These are phyloP conservation scores for Parachaetomium inaequale DNA, from an alignment of 495 filamentous ascomycete genomes.

Conservation along the genomic window DNA sequence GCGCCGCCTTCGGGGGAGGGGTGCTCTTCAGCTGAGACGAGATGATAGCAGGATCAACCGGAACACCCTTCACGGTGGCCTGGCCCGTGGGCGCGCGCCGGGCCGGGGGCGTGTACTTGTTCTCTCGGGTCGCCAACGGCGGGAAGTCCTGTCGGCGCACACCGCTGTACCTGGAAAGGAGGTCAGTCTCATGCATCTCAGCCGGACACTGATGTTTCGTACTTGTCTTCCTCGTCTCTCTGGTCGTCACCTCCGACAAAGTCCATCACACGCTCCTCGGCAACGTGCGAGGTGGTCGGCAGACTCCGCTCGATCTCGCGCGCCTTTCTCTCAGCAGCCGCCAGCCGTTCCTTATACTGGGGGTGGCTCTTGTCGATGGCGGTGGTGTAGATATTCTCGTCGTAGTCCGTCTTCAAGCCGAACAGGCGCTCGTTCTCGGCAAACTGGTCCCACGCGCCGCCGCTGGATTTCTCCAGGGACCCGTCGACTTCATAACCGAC, in stretches of 20 bases:
- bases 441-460: constrained; percentile 85
- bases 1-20: constrained; percentile 38
- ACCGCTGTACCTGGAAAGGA: constrained; percentile 73
- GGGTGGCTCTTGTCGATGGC: constrained; percentile 78
- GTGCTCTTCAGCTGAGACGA: constrained; percentile 61
- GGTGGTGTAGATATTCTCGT: constrained; percentile 94
- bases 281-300: constrained; percentile 70
- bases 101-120: constrained; percentile 88
- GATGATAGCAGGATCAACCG: constrained; percentile 79
- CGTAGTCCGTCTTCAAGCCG: constrained; percentile 79
- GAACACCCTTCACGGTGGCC: constrained; percentile 66
- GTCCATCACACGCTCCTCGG: constrained; percentile 79
- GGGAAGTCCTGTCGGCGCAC: constrained; percentile 74
- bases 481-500: constrained; percentile 58
- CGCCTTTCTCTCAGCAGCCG: constrained; percentile 76
- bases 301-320: constrained; percentile 79
- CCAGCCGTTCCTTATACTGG: constrained; percentile 69
- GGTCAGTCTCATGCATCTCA: constrained; percentile 23
- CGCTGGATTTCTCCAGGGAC: constrained; percentile 59
- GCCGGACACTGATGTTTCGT: constrained; percentile 30
- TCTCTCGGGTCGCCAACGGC: constrained; percentile 56
- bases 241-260: constrained; percentile 53
- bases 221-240: constrained; percentile 86
- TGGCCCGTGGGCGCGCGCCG: constrained; percentile 71
- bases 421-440: constrained; percentile 83